Conservation (phyloP, 495 filamentous ascomycete genomes). For the Neurospora cerealis region DNA sequence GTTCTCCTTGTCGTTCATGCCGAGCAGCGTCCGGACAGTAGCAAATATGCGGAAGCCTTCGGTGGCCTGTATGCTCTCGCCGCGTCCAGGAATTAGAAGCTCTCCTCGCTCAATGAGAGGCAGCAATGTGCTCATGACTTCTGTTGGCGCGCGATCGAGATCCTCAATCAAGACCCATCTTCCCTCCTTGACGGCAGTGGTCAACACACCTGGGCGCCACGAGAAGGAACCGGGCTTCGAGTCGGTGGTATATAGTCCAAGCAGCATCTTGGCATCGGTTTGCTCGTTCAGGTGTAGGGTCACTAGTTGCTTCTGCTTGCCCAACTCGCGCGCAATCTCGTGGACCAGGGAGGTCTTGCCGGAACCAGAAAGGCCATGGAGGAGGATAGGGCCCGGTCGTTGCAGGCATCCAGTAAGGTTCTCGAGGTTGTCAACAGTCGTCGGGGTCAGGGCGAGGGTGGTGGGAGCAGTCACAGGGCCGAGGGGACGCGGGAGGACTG, state of each 20-base stretch:
- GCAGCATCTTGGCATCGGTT: conserved; percentile 87
- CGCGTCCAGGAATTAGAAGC: conserved; percentile 75
- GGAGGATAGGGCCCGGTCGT: conserved; percentile 55
- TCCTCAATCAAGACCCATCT: conserved; percentile 97
- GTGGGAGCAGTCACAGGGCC: conserved; percentile 38
- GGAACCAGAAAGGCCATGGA: conserved; percentile 75
- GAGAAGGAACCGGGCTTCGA: conserved; percentile 77
- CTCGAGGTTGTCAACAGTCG: conserved; percentile 58
- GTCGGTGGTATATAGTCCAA: conserved; percentile 85
- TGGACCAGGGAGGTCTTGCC: conserved; percentile 86
- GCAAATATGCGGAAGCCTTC: conserved; percentile 83
- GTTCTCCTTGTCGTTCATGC: conserved; percentile 59
- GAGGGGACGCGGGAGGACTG: conserved; percentile 57
- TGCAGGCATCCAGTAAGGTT: conserved; percentile 57
- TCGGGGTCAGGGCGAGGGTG: conserved; percentile 60
- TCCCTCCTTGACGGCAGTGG: conserved; percentile 85
- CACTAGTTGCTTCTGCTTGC: conserved; percentile 65
- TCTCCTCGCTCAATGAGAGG: conserved; percentile 84
- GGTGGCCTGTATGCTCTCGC: conserved; percentile 72
- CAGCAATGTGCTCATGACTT: conserved; percentile 82
- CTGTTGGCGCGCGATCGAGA: conserved; percentile 88
- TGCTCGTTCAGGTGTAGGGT: conserved; percentile 95
- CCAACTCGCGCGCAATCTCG: conserved; percentile 67
- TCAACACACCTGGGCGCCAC: conserved; percentile 91
- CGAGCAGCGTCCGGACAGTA: conserved; percentile 70